Evolutionary conservation across 2,329 filamentous ascomycete genomes (phyloP).

Genomic region (Ascochyta pisi): DNA sequence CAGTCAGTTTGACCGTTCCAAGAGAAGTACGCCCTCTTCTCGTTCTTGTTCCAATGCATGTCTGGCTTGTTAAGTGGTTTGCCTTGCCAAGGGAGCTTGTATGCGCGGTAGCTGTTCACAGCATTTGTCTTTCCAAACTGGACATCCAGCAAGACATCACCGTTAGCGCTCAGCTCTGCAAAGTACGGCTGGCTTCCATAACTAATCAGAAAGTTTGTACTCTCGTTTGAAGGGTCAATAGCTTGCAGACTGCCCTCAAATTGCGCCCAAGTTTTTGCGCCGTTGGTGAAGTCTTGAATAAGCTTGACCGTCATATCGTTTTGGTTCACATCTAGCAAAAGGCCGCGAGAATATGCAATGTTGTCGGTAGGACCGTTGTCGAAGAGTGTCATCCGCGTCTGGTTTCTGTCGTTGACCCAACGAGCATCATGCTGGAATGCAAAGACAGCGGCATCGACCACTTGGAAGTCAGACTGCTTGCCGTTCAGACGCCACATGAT

Average conservation of each 20-base stretch:
- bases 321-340: slow-evolving; percentile 52
- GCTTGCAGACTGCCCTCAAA: slow-evolving; percentile 53
- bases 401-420: slow-evolving; percentile 24
- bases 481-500: slow-evolving; percentile 42
- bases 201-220: slow-evolving; percentile 55
- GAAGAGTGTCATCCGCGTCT: slow-evolving; percentile 46
- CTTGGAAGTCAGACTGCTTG: slow-evolving; percentile 23
- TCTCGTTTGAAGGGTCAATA: slow-evolving; percentile 35
- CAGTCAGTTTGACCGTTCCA: slow-evolving; percentile 41
- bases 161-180: slow-evolving; percentile 54
- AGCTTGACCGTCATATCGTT: slow-evolving; percentile 54
- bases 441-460: slow-evolving; percentile 19
- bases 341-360: slow-evolving; percentile 33
- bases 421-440: slow-evolving; percentile 32
- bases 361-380: slow-evolving; percentile 45
- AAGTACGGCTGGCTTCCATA: slow-evolving; percentile 58
- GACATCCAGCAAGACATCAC: slow-evolving; percentile 51
- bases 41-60: slow-evolving; percentile 21
- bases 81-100: slow-evolving; percentile 34
- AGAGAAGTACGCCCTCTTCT: slow-evolving; percentile 25
- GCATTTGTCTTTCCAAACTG: slow-evolving; percentile 49
- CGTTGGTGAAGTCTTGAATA: slow-evolving; percentile 50
- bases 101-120: slow-evolving; percentile 49
- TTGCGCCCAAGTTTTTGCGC: slow-evolving; percentile 44
- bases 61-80: slow-evolving; percentile 26